Evolutionary conservation across 2,329 filamentous ascomycete genomes (phyloP).

Genomic region (Aphanoascus verrucosus): DNA sequence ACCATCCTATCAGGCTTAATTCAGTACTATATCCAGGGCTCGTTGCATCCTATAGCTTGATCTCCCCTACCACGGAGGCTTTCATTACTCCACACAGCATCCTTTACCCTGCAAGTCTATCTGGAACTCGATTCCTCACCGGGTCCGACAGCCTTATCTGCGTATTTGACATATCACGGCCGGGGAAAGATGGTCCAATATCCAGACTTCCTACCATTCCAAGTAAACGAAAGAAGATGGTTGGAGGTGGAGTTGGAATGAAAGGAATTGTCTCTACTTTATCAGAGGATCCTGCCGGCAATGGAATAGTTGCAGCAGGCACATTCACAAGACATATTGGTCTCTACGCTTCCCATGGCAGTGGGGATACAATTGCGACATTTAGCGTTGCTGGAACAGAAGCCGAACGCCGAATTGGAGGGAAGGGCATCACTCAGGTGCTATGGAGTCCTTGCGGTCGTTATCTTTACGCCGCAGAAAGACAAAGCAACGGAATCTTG

Average conservation of each 20-base stretch:
- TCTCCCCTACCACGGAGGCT: conserved; percentile 46
- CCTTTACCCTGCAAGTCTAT: conserved; percentile 37
- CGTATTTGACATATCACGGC: conserved; percentile 45
- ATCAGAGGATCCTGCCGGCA: conserved; percentile 32
- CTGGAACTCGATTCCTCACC: conserved; percentile 46
- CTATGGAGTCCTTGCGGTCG: conserved; percentile 48
- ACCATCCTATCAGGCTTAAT: conserved; percentile 47
- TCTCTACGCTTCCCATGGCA: conserved; percentile 43
- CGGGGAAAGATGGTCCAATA: conserved; percentile 38
- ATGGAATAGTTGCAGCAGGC: conserved; percentile 47
- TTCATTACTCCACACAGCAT: conserved; percentile 47
- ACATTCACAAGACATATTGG: conserved; percentile 47
- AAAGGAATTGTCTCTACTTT: conserved; percentile 48
- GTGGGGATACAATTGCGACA: conserved; percentile 41
- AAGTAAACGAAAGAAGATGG: conserved; percentile 37
- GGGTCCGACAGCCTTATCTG: conserved; percentile 46
- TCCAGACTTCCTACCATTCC: conserved; percentile 40
- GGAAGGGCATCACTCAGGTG: conserved; percentile 46
- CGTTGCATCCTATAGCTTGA: conserved; percentile 45
- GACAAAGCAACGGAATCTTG: conserved; percentile 45
- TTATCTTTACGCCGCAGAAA: conserved; percentile 50
- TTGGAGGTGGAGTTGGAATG: conserved; percentile 41
- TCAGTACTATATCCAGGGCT: conserved; percentile 43
- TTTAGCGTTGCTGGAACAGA: conserved; percentile 39
- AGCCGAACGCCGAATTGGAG: conserved; percentile 33